These are phyloP conservation scores for Coleophoma eucalyptorum DNA, from an alignment of 2,329 filamentous ascomycete genomes.

Conservation along the genomic window DNA sequence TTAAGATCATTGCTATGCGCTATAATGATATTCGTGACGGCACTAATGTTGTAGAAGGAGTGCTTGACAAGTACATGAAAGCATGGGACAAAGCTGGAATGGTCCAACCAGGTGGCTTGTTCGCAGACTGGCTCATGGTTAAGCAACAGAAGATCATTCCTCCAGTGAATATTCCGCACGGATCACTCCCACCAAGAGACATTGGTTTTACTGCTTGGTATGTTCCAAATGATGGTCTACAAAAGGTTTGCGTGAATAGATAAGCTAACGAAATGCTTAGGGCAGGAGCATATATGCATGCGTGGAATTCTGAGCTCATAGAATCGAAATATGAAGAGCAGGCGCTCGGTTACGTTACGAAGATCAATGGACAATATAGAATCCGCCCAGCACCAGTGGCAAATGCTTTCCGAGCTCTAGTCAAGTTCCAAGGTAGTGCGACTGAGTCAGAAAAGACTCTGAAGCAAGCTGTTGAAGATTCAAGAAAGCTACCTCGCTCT, in stretches of 20 bases:
- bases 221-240: slow-evolving; percentile 10
- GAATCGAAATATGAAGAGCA: slow-evolving; percentile 18
- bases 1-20: slow-evolving; percentile 31
- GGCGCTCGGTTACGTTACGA: slow-evolving; percentile 23
- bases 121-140: slow-evolving; percentile 18
- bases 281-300: slow-evolving; percentile 31
- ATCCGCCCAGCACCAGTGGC: slow-evolving; percentile 19
- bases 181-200: slow-evolving; percentile 5
- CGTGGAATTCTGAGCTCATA: slow-evolving; percentile 32
- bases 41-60: slow-evolving; percentile 24
- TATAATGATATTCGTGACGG: slow-evolving; percentile 32
- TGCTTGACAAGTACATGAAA: slow-evolving; percentile 32
- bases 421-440: slow-evolving; percentile 6
- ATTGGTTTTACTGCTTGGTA: slow-evolving; percentile 26
- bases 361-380: slow-evolving; percentile 17
- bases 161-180: background rate
- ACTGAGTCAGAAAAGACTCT: slow-evolving; percentile 5
- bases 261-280: slow-evolving; percentile 5
- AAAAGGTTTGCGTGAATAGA: background rate
- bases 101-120: slow-evolving; percentile 22
- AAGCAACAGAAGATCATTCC: slow-evolving; percentile 22
- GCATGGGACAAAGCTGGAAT: slow-evolving; percentile 30
- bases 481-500: background rate
- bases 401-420: slow-evolving; percentile 16
- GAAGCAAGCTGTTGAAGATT: background rate